Conservation (phyloP, 345 rosid genomes). For the Gossypioides kirkii region DNA sequence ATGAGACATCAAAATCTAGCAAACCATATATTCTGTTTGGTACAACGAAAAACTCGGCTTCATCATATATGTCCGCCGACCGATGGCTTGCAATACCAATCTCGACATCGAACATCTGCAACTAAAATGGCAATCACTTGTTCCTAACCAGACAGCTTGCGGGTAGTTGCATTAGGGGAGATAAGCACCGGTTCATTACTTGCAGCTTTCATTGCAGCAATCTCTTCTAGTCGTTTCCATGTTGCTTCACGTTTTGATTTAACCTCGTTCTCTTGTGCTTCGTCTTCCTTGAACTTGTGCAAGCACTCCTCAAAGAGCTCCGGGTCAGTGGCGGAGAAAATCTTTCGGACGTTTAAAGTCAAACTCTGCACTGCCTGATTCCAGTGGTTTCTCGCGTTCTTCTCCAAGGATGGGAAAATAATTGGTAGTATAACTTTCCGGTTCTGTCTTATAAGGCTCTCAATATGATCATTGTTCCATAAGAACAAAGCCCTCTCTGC, state of each 20-base stretch:
- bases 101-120: constrained; percentile 2
- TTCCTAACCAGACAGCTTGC: constrained; percentile 34
- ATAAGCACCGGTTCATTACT: constrained; percentile 43
- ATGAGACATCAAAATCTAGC: background rate
- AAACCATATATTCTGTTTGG: constrained; percentile 5
- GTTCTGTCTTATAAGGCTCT: constrained; percentile 69
- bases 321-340: constrained; percentile 65
- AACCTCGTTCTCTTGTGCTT: constrained; percentile 45
- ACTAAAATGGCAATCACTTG: background rate
- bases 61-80: background rate
- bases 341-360: constrained; percentile 69
- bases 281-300: constrained; percentile 56
- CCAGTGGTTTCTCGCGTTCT: constrained; percentile 71
- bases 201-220: constrained; percentile 55
- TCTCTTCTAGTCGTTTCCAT: constrained; percentile 72
- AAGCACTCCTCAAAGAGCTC: constrained; percentile 72
- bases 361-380: constrained; percentile 76
- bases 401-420: constrained; percentile 67
- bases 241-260: constrained; percentile 44
- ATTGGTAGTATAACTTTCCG: constrained; percentile 70
- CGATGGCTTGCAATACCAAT: constrained; percentile 16
- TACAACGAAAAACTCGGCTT: constrained; percentile 10
- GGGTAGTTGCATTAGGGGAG: constrained; percentile 24
- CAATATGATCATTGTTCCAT: constrained; percentile 90
- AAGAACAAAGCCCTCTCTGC: constrained; percentile 81